phyloP scores from a whole-genome alignment of 1,284 basidiomycete species.

The Ganoderma meredithae region DNA sequence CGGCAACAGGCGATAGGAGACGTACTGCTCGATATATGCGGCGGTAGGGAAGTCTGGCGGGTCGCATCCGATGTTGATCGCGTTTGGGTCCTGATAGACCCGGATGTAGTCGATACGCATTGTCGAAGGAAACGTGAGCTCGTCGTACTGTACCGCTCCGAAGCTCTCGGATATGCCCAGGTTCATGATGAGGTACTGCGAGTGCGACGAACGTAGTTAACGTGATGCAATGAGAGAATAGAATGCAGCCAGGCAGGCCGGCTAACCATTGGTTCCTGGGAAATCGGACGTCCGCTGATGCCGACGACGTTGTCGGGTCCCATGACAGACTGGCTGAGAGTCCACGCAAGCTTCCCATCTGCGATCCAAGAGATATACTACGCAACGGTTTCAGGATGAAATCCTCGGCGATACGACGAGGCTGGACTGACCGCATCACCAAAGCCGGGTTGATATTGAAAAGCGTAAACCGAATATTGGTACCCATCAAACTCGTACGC shows the following conservation, averaged over 20 bases:
- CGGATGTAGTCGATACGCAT: slow-evolving; percentile 87
- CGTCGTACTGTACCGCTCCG: slow-evolving; percentile 67
- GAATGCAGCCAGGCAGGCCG: no score
- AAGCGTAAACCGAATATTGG: slow-evolving; percentile 36
- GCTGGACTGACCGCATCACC: slow-evolving; percentile 37
- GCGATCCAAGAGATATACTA: slow-evolving; percentile 86
- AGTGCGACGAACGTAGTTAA: neutral
- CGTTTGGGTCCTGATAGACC: slow-evolving; percentile 77
- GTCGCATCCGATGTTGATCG: slow-evolving; percentile 84
- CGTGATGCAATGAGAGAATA: no score
- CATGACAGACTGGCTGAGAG: slow-evolving; percentile 72
- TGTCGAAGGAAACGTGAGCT: slow-evolving; percentile 71
- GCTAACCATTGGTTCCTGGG: slow-evolving; percentile 84
- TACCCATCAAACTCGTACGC: slow-evolving; percentile 38
- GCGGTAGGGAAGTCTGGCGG: slow-evolving; percentile 80
- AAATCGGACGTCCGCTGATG: slow-evolving; percentile 77
- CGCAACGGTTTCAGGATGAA: neutral
- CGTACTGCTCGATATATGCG: slow-evolving; percentile 75
- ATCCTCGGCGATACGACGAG: neutral
- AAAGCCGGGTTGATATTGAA: slow-evolving; percentile 43
- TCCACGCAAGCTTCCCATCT: slow-evolving; percentile 74
- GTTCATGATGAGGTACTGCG: slow-evolving; percentile 78
- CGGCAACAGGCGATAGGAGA: slow-evolving; percentile 11
- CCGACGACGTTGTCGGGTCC: slow-evolving; percentile 72
- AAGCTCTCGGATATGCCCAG: slow-evolving; percentile 85